These are phyloP conservation scores for Clavispora santaluciae DNA, from an alignment of 805 yeast genomes.

Conservation along the genomic window DNA sequence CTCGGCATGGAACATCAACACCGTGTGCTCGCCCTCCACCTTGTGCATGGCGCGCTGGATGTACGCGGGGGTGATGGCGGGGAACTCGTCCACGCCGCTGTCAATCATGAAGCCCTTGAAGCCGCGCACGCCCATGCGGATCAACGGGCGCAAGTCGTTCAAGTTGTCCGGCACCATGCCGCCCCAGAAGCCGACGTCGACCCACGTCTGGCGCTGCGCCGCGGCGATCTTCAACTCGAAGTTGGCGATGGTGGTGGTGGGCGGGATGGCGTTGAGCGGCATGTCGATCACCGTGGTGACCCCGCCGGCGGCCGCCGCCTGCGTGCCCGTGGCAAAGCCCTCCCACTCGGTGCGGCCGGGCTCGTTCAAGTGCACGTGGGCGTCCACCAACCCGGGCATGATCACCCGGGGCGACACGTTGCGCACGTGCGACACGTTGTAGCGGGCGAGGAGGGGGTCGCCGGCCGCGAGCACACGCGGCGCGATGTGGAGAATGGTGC, in stretches of 20 bases:
- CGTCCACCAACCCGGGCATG: constrained; percentile 88
- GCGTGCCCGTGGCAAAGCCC: constrained; percentile 95
- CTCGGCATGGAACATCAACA: constrained; percentile 92
- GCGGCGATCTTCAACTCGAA: constrained; percentile 72
- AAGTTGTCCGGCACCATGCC: constrained; percentile 82
- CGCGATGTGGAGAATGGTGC: constrained; percentile 53
- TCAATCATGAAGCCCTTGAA: constrained; percentile 91
- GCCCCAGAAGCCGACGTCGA: constrained; percentile 95
- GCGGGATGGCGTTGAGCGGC: constrained; percentile 96
- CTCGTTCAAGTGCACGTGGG: constrained; percentile 92
- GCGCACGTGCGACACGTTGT: constrained; percentile 43
- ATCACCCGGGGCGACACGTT: constrained; percentile 60
- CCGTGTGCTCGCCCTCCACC: constrained; percentile 60
- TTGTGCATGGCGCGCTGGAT: constrained; percentile 61
- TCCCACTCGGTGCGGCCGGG: constrained; percentile 99
- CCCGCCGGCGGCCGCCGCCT: constrained; percentile 93
- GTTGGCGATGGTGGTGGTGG: constrained; percentile 81
- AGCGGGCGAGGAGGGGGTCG: constrained; percentile 38
- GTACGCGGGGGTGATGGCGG: constrained; percentile 64
- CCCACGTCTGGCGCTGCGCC: constrained; percentile 81
- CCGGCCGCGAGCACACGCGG: constrained; percentile 25
- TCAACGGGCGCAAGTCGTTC: constrained; percentile 65
- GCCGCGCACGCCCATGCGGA: constrained; percentile 85
- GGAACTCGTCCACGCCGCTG: constrained; percentile 95
- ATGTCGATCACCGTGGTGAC: constrained; percentile 93